phyloP scores from a whole-genome alignment of 2,329 filamentous ascomycete species.

The Aspergillus sp. region DNA sequence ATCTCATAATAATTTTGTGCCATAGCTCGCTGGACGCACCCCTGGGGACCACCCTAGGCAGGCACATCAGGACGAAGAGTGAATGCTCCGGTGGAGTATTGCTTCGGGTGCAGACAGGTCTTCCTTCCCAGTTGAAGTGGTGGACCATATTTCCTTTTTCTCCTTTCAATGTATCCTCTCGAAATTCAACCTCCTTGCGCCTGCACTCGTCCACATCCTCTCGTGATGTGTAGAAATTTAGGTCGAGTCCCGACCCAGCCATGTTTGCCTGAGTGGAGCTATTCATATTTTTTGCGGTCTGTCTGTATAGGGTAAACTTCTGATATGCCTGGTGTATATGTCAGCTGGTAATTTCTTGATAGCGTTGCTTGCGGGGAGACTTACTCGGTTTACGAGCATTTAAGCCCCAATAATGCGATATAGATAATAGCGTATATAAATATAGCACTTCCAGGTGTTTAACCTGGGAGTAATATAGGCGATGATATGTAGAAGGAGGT shows the following conservation, averaged over 20 bases:
- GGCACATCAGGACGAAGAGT: slow-evolving; percentile 20
- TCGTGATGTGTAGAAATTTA: no score
- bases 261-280: background rate
- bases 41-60: slow-evolving; percentile 13
- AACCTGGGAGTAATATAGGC: no score
- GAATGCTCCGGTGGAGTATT: slow-evolving; percentile 23
- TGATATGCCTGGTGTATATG: background rate
- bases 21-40: slow-evolving; percentile 7
- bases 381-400: background rate
- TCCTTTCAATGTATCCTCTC: background rate
- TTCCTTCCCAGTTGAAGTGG: slow-evolving; percentile 28
- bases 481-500: no score
- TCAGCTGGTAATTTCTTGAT: background rate
- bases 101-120: slow-evolving; percentile 10
- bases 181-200: background rate
- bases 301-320: background rate
- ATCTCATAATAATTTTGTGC: slow-evolving; percentile 12
- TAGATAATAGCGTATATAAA: background rate
- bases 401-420: background rate
- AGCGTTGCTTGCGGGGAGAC: background rate
- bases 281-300: background rate
- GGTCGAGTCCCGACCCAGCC: background rate
- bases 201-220: background rate
- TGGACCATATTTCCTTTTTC: slow-evolving; percentile 14
- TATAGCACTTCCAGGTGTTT: no score